Percentiles rank a stretch among this genome's conserved stretches.
phyloP scores from a whole-genome alignment of 495 filamentous ascomycete genomes.

The Penicillium tannophilum region DNA sequence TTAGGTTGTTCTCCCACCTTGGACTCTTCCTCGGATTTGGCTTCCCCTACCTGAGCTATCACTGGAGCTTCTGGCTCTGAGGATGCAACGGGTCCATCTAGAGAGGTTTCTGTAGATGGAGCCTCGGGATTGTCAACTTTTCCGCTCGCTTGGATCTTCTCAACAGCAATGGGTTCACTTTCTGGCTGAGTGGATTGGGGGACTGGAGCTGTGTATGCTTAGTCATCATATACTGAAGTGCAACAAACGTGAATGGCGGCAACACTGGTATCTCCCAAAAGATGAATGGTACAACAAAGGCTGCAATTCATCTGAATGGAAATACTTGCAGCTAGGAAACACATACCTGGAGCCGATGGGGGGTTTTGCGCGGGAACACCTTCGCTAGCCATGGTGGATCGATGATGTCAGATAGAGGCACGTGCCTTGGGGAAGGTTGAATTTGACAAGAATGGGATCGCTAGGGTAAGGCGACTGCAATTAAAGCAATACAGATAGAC shows the following conservation, averaged over 20 bases:
- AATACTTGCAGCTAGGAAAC: neutral
- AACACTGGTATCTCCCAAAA: neutral
- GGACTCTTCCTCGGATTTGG: neutral
- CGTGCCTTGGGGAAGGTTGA: slow-evolving; percentile 7
- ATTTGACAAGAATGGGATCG: slow-evolving; percentile 14
- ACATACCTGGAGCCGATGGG: slow-evolving; percentile 29
- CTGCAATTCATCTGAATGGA: slow-evolving; percentile 8
- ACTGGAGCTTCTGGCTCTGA: slow-evolving; percentile 13
- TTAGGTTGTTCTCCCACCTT: neutral
- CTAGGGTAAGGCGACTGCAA: slow-evolving; percentile 21
- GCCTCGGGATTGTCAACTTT: slow-evolving; percentile 15
- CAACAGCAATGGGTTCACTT: slow-evolving; percentile 12
- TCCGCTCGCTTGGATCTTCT: slow-evolving; percentile 12
- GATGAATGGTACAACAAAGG: neutral
- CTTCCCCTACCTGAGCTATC: neutral
- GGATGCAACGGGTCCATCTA: slow-evolving; percentile 13
- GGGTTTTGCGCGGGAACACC: slow-evolving; percentile 14
- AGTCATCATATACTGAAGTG: slow-evolving; percentile 24
- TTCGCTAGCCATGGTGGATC: slow-evolving; percentile 35
- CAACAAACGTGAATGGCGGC: neutral
- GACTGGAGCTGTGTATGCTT: slow-evolving; percentile 9
- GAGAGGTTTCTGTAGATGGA: slow-evolving; percentile 8
- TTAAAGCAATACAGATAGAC: slow-evolving; percentile 6
- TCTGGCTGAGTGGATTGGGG: slow-evolving; percentile 23
- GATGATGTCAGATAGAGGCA: slow-evolving; percentile 27